These are phyloP conservation scores for Dactylellina leptospora DNA, from an alignment of 2,329 filamentous ascomycete species.

Conservation along the genomic window DNA sequence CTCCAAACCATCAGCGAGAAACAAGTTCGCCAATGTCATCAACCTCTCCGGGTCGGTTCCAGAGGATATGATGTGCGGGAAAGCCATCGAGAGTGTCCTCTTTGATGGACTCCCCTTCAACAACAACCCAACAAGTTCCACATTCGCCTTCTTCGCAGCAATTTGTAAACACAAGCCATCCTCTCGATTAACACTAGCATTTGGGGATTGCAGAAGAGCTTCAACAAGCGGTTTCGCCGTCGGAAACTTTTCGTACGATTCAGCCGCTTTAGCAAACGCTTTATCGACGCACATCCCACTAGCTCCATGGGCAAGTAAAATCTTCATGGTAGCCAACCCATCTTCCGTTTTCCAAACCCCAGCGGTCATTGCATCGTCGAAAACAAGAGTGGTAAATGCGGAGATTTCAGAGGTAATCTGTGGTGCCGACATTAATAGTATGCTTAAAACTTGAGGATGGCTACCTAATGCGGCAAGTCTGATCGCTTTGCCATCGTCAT, in stretches of 20 bases:
- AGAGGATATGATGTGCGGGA: constrained; percentile 42
- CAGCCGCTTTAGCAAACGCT: constrained; percentile 33
- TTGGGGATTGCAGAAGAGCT: constrained; percentile 30
- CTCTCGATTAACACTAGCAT: constrained; percentile 47
- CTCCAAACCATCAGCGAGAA: constrained; percentile 25
- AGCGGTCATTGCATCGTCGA: constrained; percentile 44
- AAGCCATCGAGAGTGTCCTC: constrained; percentile 38
- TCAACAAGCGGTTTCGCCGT: constrained; percentile 41
- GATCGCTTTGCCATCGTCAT: constrained; percentile 38
- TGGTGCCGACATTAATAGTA: constrained; percentile 13
- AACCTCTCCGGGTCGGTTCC: constrained; percentile 38
- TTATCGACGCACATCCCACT: constrained; percentile 47
- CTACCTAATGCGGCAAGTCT: constrained; percentile 32
- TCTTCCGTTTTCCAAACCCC: constrained; percentile 47
- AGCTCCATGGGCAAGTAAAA: constrained; percentile 28
- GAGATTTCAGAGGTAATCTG: constrained; percentile 1
- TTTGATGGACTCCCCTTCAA: constrained; percentile 44
- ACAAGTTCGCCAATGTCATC: constrained; percentile 21
- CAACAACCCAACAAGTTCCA: constrained; percentile 29
- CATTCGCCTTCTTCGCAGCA: constrained; percentile 38
- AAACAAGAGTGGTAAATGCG: constrained; percentile 23
- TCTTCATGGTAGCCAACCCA: constrained; percentile 37
- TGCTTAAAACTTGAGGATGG: constrained; percentile 21
- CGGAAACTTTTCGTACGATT: constrained; percentile 32
- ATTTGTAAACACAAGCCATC: constrained; percentile 40